A percentile compares a stretch with the other conserved stretches of the same genome.
These are phyloP conservation scores for Starmera quercuum DNA, from an alignment of 805 yeast species.

Conservation along the genomic window DNA sequence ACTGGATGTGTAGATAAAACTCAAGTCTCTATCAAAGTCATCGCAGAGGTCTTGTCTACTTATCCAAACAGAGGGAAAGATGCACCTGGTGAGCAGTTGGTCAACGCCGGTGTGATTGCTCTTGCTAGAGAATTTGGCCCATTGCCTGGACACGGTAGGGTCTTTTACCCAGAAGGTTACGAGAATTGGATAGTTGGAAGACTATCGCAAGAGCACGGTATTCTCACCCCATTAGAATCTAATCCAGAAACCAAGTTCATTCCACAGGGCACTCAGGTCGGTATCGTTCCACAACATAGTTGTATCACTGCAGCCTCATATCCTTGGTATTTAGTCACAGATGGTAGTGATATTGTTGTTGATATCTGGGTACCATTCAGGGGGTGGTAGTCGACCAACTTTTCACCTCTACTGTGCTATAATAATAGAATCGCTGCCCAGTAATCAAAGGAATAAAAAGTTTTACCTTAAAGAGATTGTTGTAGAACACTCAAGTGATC, in stretches of 20 bases:
- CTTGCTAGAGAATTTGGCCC: conserved; percentile 59
- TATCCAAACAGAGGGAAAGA: conserved; percentile 49
- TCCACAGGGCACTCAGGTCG: conserved; percentile 47
- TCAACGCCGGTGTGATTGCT: conserved; percentile 69
- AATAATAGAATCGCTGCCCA: too few relatives aligned
- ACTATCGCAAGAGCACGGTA: conserved; percentile 76
- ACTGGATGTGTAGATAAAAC: conserved; percentile 46
- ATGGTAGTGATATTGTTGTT: conserved; percentile 37
- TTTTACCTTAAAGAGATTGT: too few relatives aligned
- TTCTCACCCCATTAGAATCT: conserved; percentile 37
- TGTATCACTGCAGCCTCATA: conserved; percentile 65
- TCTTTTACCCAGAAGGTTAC: conserved; percentile 31
- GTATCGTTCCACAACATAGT: conserved; percentile 60
- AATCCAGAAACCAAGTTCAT: conserved; percentile 26
- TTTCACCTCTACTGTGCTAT: too few relatives aligned
- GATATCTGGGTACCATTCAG: conserved; percentile 64
- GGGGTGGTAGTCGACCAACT: conserved; percentile 44
- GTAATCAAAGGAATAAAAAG: too few relatives aligned
- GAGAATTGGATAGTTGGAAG: conserved; percentile 60
- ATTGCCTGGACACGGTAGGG: conserved; percentile 51
- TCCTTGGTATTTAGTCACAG: conserved; percentile 49
- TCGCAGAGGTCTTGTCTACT: conserved; percentile 51
- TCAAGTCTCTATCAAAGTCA: conserved; percentile 42
- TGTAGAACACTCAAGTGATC: too few relatives aligned
- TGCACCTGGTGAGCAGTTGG: conserved; percentile 50